Conservation (phyloP, 192 early-diverging fungal genomes). For the Mortierella claussenii region DNA sequence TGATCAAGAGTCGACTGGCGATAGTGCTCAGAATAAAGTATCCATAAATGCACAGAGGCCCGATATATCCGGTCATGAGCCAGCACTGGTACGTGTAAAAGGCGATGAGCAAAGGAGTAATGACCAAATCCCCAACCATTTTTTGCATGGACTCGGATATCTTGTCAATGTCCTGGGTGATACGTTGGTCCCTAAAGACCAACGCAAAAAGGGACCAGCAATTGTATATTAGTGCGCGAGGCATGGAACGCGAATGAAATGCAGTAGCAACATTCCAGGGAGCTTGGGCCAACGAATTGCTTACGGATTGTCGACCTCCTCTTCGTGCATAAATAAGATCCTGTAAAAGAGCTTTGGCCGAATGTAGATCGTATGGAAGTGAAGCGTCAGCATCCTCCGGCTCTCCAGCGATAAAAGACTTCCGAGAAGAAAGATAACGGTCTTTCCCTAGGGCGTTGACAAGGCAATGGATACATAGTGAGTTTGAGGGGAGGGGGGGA, state of each 20-base stretch:
- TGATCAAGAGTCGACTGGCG: conserved; percentile 72
- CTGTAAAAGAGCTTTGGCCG: conserved; percentile 67
- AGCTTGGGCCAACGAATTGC: no score
- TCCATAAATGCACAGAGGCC: conserved; percentile 76
- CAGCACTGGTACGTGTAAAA: conserved; percentile 86
- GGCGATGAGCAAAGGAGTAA: conserved; percentile 77
- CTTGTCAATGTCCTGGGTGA: conserved; percentile 90
- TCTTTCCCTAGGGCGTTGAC: conserved; percentile 57
- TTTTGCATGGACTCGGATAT: conserved; percentile 70
- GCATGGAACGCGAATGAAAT: neutral
- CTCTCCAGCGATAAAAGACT: conserved; percentile 73
- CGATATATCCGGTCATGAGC: conserved; percentile 69
- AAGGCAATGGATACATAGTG: no score
- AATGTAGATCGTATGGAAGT: conserved; percentile 74
- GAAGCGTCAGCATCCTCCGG: conserved; percentile 66
- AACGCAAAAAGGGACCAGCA: conserved; percentile 35
- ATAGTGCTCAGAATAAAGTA: conserved; percentile 76
- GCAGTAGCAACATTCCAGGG: neutral
- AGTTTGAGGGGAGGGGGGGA: neutral
- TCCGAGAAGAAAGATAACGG: conserved; percentile 66
- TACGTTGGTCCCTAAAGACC: conserved; percentile 78
- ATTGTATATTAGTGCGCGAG: conserved; percentile 1
- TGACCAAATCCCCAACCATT: conserved; percentile 70
- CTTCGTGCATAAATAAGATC: conserved; percentile 60
- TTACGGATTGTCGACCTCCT: conserved; percentile 77